Percentiles rank a stretch among this genome's conserved stretches.
Conservation (phyloP, 164 flowering plant species). For the Sextonia rubra region DNA sequence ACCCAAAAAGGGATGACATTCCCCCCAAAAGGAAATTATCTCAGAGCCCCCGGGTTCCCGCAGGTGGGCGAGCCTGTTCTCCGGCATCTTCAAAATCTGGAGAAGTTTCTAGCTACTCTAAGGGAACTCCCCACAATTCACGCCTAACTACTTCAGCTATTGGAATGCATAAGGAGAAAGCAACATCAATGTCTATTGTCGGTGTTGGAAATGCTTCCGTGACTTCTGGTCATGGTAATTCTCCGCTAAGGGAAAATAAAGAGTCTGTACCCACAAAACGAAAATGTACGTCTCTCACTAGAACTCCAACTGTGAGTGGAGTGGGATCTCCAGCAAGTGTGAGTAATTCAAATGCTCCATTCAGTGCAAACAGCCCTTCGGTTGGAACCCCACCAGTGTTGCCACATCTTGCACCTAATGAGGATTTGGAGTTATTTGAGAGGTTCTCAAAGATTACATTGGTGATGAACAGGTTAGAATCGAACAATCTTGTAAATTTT, state of each 20-base stretch:
- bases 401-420: slow-evolving; percentile 8
- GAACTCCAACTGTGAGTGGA: slow-evolving; percentile 55
- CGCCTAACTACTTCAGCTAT: slow-evolving; percentile 31
- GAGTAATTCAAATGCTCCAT: slow-evolving; percentile 46
- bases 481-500: not conserved
- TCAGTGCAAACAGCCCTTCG: slow-evolving; percentile 72
- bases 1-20: slow-evolving; percentile 60
- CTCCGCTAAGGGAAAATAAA: slow-evolving; percentile 64
- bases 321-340: slow-evolving; percentile 88
- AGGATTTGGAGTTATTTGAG: slow-evolving; percentile 51
- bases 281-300: slow-evolving; percentile 72
- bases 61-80: slow-evolving; percentile 55
- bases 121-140: slow-evolving; percentile 54
- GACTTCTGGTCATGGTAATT: slow-evolving; percentile 66
- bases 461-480: slow-evolving; percentile 60
- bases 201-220: slow-evolving; percentile 46
- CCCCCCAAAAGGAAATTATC: slow-evolving; percentile 59
- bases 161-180: slow-evolving; percentile 65
- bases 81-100: slow-evolving; percentile 82
- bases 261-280: slow-evolving; percentile 45
- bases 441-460: slow-evolving; percentile 80
- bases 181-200: slow-evolving; percentile 42
- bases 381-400: slow-evolving; percentile 44
- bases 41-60: slow-evolving; percentile 76
- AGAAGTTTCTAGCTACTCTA: slow-evolving; percentile 74